A percentile compares a stretch with the other conserved stretches of the same genome.
Conservation (phyloP, 768 basidiomycete species). For the Rhodotorula diobovata region DNA sequence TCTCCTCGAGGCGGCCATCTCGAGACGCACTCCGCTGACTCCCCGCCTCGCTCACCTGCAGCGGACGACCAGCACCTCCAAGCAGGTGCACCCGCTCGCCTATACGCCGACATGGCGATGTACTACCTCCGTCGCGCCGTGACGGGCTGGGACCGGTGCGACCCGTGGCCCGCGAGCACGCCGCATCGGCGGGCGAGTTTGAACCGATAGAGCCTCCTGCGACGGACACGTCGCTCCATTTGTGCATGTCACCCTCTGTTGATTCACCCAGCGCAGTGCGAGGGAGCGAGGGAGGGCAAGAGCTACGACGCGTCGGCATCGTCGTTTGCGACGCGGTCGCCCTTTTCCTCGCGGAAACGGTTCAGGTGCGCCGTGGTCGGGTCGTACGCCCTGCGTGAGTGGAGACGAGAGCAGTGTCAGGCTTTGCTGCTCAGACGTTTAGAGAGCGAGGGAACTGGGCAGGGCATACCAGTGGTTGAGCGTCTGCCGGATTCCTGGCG, state of each 20-base stretch:
- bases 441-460: no score
- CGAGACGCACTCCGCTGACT: no score
- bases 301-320: constrained; percentile 12
- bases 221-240: no score
- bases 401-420: neutral
- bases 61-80: constrained; percentile 10
- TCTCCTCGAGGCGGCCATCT: no score
- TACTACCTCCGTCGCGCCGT: neutral
- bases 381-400: constrained; percentile 18
- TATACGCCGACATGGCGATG: neutral
- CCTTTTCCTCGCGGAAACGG: constrained; percentile 31
- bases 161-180: neutral
- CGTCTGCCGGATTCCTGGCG: constrained; percentile 28
- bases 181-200: neutral
- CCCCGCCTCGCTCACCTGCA: neutral
- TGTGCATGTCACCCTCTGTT: neutral
- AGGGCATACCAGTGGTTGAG: constrained; percentile 17
- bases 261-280: neutral
- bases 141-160: neutral
- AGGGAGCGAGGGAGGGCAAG: neutral
- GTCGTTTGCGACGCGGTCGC: constrained; percentile 24
- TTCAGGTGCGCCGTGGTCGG: constrained; percentile 26
- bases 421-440: accelerated
- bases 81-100: neutral
- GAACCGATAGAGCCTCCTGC: no score